Conservation (phyloP, 1,284 basidiomycete genomes). For the Rhodotorula sp. region DNA sequence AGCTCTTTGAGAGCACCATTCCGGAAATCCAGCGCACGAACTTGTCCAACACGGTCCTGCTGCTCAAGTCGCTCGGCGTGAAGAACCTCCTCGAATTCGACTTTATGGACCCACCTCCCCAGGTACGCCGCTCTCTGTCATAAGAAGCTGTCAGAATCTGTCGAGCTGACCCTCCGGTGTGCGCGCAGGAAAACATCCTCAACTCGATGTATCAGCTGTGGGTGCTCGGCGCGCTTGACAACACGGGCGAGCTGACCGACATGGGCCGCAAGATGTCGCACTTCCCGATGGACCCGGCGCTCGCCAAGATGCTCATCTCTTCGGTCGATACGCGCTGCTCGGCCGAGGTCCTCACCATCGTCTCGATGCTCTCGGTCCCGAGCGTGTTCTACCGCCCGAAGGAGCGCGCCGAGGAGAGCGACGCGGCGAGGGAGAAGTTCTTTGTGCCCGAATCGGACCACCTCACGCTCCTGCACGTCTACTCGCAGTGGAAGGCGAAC, state of each 20-base stretch:
- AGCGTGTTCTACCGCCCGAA: constrained; percentile 51
- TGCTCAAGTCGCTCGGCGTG: constrained; percentile 91
- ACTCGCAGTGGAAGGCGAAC: constrained; percentile 96
- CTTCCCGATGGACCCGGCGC: constrained; percentile 82
- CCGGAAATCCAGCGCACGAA: constrained; percentile 99
- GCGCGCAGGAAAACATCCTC: constrained; percentile 75
- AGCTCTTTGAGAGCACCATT: constrained; percentile 93
- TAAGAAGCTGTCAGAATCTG: constrained; percentile 15
- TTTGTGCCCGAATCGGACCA: constrained; percentile 98
- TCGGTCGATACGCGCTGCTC: constrained; percentile 86
- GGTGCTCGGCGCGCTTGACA: constrained; percentile 96
- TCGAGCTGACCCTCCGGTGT: not conserved
- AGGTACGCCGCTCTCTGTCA: constrained; percentile 52
- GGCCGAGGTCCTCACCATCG: constrained; percentile 94
- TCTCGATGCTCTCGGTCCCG: constrained; percentile 97
- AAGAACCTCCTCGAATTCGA: constrained; percentile 97
- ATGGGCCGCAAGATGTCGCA: constrained; percentile 96
- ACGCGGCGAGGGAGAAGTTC: constrained; percentile 96
- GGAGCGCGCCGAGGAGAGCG: constrained; percentile 64
- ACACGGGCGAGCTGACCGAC: constrained; percentile 91
- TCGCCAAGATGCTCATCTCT: constrained; percentile 97
- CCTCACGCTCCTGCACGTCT: constrained; percentile 91
- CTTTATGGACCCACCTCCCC: constrained; percentile 92
- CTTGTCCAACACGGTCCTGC: constrained; percentile 89
- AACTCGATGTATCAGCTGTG: constrained; percentile 99